phyloP scores from a whole-genome alignment of 2,329 filamentous ascomycete species.

The Alternaria viburni region DNA sequence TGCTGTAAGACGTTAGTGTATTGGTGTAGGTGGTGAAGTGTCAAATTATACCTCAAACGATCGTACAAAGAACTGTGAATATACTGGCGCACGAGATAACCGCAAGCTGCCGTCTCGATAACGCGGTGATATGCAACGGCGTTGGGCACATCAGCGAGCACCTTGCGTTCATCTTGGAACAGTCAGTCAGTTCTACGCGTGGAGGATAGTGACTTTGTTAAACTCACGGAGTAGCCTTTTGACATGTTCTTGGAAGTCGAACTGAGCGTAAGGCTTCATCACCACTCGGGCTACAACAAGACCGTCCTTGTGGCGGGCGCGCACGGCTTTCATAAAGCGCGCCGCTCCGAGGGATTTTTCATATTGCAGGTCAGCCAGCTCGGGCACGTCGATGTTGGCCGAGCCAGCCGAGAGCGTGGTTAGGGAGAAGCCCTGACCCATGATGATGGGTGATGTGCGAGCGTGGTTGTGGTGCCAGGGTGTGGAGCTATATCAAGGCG shows the following conservation, averaged over 20 bases:
- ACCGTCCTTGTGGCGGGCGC: conserved; percentile 87
- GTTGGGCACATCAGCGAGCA: conserved; percentile 84
- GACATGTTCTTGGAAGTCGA: conserved; percentile 81
- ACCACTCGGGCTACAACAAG: conserved; percentile 93
- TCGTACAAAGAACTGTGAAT: conserved; percentile 98
- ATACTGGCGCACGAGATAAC: conserved; percentile 92
- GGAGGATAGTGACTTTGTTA: neutral
- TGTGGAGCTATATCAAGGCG: conserved; percentile 30
- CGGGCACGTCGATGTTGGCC: conserved; percentile 90
- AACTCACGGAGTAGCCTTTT: conserved; percentile 74
- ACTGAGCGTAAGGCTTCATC: conserved; percentile 85
- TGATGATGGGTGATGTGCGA: conserved; percentile 51
- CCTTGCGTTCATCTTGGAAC: conserved; percentile 73
- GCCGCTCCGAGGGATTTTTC: conserved; percentile 91
- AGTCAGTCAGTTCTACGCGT: conserved; percentile 26
- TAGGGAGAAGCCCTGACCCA: conserved; percentile 97
- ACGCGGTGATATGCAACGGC: conserved; percentile 88
- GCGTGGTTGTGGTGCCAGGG: conserved; percentile 21
- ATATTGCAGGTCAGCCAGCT: conserved; percentile 88
- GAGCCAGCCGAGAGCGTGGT: conserved; percentile 89
- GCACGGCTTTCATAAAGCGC: conserved; percentile 95
- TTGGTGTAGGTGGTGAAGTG: neutral
- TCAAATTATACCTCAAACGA: conserved; percentile 67
- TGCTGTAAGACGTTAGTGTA: conserved; percentile 62
- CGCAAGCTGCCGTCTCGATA: conserved; percentile 88